These are phyloP conservation scores for Antitrichia curtipendula DNA, from an alignment of 225 moss, liverwort and hornwort species.

Conservation along the genomic window DNA sequence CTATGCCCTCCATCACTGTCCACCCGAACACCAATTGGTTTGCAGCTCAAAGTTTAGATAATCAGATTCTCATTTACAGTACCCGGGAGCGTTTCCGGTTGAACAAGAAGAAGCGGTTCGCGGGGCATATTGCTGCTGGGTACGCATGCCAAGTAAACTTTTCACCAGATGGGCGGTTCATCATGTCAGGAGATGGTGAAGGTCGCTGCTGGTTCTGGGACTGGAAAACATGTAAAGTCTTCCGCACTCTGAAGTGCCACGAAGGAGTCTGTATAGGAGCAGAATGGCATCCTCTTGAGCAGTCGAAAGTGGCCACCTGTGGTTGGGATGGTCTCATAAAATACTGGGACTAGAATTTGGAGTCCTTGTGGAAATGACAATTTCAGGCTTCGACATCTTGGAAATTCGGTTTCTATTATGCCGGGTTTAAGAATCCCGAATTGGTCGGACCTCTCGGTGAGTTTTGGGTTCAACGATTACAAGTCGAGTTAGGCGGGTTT, in stretches of 20 bases:
- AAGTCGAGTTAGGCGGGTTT: background rate
- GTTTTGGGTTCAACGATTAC: background rate
- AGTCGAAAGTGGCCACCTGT: slow-evolving; percentile 95
- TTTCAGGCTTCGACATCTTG: background rate
- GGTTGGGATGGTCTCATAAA: slow-evolving; percentile 98
- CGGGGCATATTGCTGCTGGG: slow-evolving; percentile 86
- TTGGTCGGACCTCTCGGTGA: background rate
- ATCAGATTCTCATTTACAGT: slow-evolving; percentile 94
- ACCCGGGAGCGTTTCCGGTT: slow-evolving; percentile 88
- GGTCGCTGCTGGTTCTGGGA: slow-evolving; percentile 99
- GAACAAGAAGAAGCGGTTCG: slow-evolving; percentile 96
- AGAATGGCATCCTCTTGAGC: slow-evolving; percentile 98
- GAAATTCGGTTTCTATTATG: background rate
- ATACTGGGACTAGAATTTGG: slow-evolving; percentile 49
- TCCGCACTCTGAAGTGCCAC: slow-evolving; percentile 87
- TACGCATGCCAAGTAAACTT: slow-evolving; percentile 94
- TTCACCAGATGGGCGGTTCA: slow-evolving; percentile 95
- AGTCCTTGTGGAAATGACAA: background rate
- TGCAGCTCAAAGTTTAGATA: slow-evolving; percentile 94
- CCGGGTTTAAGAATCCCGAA: background rate
- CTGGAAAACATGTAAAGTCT: slow-evolving; percentile 98
- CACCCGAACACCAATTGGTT: slow-evolving; percentile 98
- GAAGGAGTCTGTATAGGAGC: slow-evolving; percentile 95
- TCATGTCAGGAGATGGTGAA: slow-evolving; percentile 98
- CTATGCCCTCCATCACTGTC: slow-evolving; percentile 95